phyloP scores from a whole-genome alignment of 2,329 filamentous ascomycete genomes.

The Penicillium sp. region DNA sequence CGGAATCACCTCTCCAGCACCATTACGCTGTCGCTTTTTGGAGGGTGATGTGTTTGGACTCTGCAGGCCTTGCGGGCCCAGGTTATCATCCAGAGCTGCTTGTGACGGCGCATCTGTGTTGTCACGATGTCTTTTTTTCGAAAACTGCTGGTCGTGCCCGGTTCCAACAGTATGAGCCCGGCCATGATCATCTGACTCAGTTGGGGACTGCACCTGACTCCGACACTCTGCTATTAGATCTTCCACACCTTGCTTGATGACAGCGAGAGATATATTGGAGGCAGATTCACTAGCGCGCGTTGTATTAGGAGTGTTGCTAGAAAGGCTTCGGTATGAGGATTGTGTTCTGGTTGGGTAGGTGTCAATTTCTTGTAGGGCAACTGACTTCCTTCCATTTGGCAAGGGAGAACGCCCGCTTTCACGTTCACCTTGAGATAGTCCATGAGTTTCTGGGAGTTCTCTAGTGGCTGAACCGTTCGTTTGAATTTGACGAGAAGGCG shows the following conservation, averaged over 20 bases:
- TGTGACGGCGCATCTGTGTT: slow-evolving; percentile 1
- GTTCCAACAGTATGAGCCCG: background rate
- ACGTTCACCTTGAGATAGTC: background rate
- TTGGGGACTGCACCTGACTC: background rate
- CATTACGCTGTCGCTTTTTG: slow-evolving; percentile 17
- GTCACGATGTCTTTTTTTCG: slow-evolving; percentile 14
- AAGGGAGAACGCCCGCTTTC: background rate
- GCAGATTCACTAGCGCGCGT: background rate
- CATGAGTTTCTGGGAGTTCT: background rate
- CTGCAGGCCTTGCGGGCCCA: background rate
- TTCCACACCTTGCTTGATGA: background rate
- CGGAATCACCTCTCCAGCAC: background rate
- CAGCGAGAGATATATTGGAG: background rate
- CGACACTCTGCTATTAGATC: background rate
- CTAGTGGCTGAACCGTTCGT: background rate
- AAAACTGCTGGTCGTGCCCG: background rate
- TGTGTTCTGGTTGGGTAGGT: background rate
- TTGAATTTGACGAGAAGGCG: background rate
- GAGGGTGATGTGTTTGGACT: background rate
- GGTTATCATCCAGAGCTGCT: background rate
- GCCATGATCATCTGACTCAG: background rate
- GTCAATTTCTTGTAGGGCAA: background rate
- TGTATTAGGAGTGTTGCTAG: background rate
- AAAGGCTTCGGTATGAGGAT: background rate
- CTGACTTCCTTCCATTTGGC: background rate